Base-by-base conservation (phyloP, 2,329 filamentous ascomycete species). In the Fusarium concolor region DNA sequence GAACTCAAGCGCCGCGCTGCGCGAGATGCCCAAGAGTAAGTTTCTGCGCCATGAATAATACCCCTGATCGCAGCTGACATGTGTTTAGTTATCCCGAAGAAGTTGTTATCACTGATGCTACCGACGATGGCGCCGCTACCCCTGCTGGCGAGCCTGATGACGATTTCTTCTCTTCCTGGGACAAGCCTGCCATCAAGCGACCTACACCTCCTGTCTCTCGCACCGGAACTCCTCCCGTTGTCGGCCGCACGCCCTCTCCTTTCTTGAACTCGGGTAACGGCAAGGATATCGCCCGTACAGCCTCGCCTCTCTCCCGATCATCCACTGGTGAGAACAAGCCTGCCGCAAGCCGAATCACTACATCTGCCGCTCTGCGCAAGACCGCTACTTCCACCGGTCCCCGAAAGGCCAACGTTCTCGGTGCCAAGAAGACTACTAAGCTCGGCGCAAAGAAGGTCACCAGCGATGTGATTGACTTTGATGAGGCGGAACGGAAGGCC, bases 121-220 rank as follows among this genome's bases (percentile, higher is more conserved):
- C 86, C 66, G 86, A 89, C 24, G 90, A 93, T 62, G 90, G 87
- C 70, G 84, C 88, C 37, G 88, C 86, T 70, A 96, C 93, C 12
- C 92, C 94, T n/a, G 87, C 91, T 44, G 91, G 89, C 71, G 94
- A 97, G 71, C 85, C 88, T 22, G 94, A 97, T 72, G 94, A 97
- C 76, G 96, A 98, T 78, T 99, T 99, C 85, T 99, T 99, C 82
- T 97, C 95, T 11, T 97, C 94, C 1, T 99, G 95, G 96, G 96
- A 98, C 77, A 97, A 98, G 83, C 96, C 96, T 22, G 88, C 94
- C 6, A 96, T 99, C 82, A 99, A 98, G 86, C 90, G 94, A 73
- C 95, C 95, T 35, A 97, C 93, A 68, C 97, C 97, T 71, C 95
- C 96, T 17, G 87, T 96, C 42, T 97, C 95, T 37, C 91, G 96